These are phyloP conservation scores for Candida corydali DNA, from an alignment of 805 yeast species.

Conservation along the genomic window DNA sequence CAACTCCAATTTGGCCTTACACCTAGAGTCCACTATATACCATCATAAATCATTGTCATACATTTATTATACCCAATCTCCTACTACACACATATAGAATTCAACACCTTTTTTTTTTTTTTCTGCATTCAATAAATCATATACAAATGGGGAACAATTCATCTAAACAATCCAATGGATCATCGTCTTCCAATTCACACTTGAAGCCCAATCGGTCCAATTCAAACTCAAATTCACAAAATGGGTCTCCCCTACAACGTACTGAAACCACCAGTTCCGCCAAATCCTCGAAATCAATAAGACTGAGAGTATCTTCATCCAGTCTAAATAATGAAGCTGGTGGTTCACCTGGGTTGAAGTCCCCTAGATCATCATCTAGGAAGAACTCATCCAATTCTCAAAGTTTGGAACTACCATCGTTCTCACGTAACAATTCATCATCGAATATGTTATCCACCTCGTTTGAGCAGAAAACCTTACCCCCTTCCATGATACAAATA, in stretches of 20 bases:
- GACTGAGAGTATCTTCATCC: slow-evolving; percentile 31
- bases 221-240: neutral
- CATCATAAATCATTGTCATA: too few species aligned
- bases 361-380: slow-evolving; percentile 28
- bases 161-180: slow-evolving; percentile 35
- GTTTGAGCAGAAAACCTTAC: slow-evolving; percentile 32
- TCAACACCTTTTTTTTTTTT: neutral
- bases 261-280: slow-evolving; percentile 52
- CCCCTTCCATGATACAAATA: slow-evolving; percentile 65
- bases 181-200: neutral
- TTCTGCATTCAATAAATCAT: slow-evolving; percentile 15
- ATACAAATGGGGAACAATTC: slow-evolving; percentile 57
- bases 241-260: slow-evolving; percentile 43
- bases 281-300: slow-evolving; percentile 43
- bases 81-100: too few species aligned
- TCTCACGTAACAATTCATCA: slow-evolving; percentile 8
- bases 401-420: slow-evolving; percentile 4
- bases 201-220: neutral
- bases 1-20: too few species aligned
- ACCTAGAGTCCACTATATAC: too few species aligned
- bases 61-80: too few species aligned
- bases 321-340: slow-evolving; percentile 20
- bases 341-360: slow-evolving; percentile 11
- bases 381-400: slow-evolving; percentile 20
- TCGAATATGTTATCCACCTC: slow-evolving; percentile 8